These are phyloP conservation scores for Thielaviopsis populi DNA, from an alignment of 2,329 filamentous ascomycete species.

Conservation along the genomic window DNA sequence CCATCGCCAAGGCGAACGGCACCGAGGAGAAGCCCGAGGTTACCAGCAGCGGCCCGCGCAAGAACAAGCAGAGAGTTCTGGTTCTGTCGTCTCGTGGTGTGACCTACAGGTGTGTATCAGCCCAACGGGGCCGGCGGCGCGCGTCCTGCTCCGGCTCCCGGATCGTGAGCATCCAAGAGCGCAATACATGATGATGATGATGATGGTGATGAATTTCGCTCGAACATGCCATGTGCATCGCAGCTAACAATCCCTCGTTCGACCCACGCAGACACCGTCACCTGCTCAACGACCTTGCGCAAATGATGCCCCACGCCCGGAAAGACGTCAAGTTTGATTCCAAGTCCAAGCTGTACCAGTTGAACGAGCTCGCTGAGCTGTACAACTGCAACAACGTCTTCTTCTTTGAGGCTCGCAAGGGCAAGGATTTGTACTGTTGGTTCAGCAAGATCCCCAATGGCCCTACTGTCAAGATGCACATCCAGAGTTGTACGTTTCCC, in stretches of 20 bases:
- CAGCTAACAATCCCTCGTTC: not conserved
- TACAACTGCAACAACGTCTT: conserved; percentile 92
- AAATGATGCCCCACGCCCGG: conserved; percentile 77
- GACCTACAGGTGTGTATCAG: conserved; percentile 51
- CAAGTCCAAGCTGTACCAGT: conserved; percentile 70
- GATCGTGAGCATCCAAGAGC: too few relatives aligned
- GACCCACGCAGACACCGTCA: conserved; percentile 60
- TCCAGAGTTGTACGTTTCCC: conserved; percentile 50
- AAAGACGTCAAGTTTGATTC: conserved; percentile 97
- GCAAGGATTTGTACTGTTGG: conserved; percentile 89
- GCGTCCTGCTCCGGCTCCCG: too few relatives aligned
- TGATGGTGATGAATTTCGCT: not conserved
- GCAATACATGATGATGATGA: too few relatives aligned
- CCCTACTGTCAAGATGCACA: conserved; percentile 50
- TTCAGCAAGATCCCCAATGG: conserved; percentile 72
- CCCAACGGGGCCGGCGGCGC: not conserved
- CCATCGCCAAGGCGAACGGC: conserved; percentile 45
- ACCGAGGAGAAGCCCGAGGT: conserved; percentile 32
- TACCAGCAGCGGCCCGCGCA: conserved; percentile 36
- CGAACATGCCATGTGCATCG: not conserved
- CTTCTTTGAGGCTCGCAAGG: conserved; percentile 91
- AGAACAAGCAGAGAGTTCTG: conserved; percentile 63
- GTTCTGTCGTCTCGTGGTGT: conserved; percentile 88
- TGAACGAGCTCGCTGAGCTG: conserved; percentile 61
- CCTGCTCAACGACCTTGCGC: conserved; percentile 73